Evolutionary conservation across 2,329 filamentous ascomycete genomes (phyloP), one percentile per base, ranked within the genome.

Genomic region (Trichophyton mentagrophytes): DNA sequence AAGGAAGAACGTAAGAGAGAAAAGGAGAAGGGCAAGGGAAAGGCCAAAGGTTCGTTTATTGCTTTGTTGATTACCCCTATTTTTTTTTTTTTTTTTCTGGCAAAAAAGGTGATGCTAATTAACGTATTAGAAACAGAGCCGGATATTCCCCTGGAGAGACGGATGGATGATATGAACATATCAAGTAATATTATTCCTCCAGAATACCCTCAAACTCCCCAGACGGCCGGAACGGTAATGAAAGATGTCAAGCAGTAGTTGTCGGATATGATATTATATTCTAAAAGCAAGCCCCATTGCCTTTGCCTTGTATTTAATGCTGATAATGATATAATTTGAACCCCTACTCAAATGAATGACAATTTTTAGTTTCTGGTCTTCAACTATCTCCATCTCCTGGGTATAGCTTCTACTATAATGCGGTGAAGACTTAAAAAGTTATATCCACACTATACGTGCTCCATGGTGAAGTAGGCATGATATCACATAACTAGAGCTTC

Each of bases 11-110:
- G 20, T 40, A 64, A 60, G 60, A 33, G n/a, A 15, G 57, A 57
- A 13, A 65, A 64, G 56, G 33, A 33, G 3, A 36, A 46, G 49
- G 61, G 59, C 57, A 57, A 38, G 57, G 22, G 59, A 51, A 61
- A 44, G 17, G 38, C 36, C 46, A 58, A n/a, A 36, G 55, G 51
- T 44, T 30, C 36, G 55, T 40, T 51, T 20, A 47, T 17, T 46
- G 7, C 15, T 22, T 20, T 20, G 17, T 20, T 47, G 20, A 17
- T 47, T 44, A 44, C n/a, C 17, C 9, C 20, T 8, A 22, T 47
- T 22, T 11, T 47, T 8, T 46, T 15, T 47, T 4, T 47, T 8
- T 46, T 15, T 47, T 4, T 44, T n/a, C 42, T n/a, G 17, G 1
- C 4, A 15, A 6, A 44, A 7, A 15, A 25, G 1, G 22, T 17